phyloP scores from a whole-genome alignment of 2,329 filamentous ascomycete genomes.

The Endoconidiophora polonica region DNA sequence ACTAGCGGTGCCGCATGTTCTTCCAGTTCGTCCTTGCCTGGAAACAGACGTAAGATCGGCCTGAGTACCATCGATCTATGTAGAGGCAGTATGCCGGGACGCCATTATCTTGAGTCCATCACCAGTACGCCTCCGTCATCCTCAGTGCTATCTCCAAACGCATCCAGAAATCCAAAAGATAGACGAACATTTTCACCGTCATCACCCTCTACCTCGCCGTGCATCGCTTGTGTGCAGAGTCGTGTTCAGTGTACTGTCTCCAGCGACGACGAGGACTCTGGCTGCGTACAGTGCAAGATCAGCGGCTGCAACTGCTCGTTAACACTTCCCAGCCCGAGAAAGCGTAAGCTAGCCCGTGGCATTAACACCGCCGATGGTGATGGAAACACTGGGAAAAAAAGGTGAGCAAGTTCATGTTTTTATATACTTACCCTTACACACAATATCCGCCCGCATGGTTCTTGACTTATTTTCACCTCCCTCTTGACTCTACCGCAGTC shows the following conservation, averaged over 20 bases:
- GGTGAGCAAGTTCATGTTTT: slow-evolving; percentile 32
- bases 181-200: neutral
- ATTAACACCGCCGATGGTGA: slow-evolving; percentile 31
- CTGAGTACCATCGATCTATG: slow-evolving; percentile 31
- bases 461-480: neutral
- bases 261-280: slow-evolving; percentile 51
- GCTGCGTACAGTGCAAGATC: slow-evolving; percentile 62
- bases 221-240: slow-evolving; percentile 57
- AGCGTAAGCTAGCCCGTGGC: slow-evolving; percentile 51
- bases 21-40: slow-evolving; percentile 10
- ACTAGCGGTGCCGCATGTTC: neutral
- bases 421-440: neutral
- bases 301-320: slow-evolving; percentile 68
- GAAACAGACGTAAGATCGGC: slow-evolving; percentile 26
- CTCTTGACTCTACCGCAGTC: no score
- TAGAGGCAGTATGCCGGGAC: slow-evolving; percentile 28
- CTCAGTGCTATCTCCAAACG: slow-evolving; percentile 1
- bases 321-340: slow-evolving; percentile 54
- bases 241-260: slow-evolving; percentile 57
- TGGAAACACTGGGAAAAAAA: slow-evolving; percentile 48
- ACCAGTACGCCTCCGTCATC: neutral
- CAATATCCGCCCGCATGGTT: neutral
- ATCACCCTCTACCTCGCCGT: slow-evolving; percentile 26
- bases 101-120: slow-evolving; percentile 9
- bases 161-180: slow-evolving; percentile 24